Conservation (phyloP, 164 flowering plant genomes). For the Echeveria elegans region DNA sequence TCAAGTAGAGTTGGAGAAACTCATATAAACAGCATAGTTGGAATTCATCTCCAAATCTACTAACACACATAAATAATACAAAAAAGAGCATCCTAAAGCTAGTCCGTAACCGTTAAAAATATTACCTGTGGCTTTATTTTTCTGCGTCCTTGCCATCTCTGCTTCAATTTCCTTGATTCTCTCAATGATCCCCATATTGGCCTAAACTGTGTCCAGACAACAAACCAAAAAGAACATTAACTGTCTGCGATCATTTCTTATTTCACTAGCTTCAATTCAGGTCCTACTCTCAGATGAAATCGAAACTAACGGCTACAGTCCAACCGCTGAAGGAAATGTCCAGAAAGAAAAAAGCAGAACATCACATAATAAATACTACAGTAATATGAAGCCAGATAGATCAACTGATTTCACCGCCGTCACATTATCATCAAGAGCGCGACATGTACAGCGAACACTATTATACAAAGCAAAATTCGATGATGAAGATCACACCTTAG, state of each 20-base stretch:
- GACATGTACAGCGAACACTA: neutral
- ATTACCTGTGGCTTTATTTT: conserved; percentile 96
- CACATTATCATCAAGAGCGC: neutral
- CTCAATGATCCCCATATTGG: conserved; percentile 88
- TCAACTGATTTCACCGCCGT: neutral
- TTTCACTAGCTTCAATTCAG: too few species aligned
- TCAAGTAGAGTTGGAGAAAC: neutral
- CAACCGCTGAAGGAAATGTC: too few species aligned
- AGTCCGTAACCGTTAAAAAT: neutral
- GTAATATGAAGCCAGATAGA: too few species aligned
- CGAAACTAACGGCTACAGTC: too few species aligned
- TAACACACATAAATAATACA: neutral
- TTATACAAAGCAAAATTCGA: neutral
- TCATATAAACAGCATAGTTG: neutral
- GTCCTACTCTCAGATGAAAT: too few species aligned
- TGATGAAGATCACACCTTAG: neutral
- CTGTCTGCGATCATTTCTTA: too few species aligned
- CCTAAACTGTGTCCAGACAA: conserved; percentile 16
- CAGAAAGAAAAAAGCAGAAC: neutral
- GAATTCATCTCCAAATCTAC: neutral
- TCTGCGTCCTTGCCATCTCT: conserved; percentile 99
- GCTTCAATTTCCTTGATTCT: conserved; percentile 97
- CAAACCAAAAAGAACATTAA: neutral
- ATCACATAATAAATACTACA: neutral
- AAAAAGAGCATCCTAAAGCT: neutral